phyloP scores from a whole-genome alignment of 225 moss, liverwort and hornwort species.

The Sphagnum tenellum region DNA sequence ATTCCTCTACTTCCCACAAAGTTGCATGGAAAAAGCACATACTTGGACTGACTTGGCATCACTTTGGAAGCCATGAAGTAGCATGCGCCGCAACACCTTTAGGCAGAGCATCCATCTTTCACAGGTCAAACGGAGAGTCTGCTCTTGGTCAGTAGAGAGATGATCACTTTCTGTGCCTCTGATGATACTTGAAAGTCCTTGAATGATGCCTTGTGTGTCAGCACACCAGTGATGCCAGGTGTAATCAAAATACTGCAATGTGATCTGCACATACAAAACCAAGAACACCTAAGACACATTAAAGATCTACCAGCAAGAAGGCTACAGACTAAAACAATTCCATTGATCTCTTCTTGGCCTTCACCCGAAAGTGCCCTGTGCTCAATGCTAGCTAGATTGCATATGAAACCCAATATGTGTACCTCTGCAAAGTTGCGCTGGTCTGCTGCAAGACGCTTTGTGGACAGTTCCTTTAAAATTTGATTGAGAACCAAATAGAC shows the following conservation, averaged over 20 bases:
- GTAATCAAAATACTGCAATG: constrained; percentile 85
- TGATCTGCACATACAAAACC: constrained; percentile 54
- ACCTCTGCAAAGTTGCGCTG: constrained; percentile 95
- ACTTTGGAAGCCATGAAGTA: constrained; percentile 91
- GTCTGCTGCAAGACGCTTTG: constrained; percentile 91
- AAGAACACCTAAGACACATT: neutral
- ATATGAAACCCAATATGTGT: constrained; percentile 1
- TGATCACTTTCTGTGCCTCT: constrained; percentile 65
- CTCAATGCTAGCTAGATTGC: neutral
- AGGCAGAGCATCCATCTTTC: constrained; percentile 98
- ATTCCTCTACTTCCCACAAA: no score
- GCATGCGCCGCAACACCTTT: constrained; percentile 89
- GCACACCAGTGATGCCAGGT: constrained; percentile 98
- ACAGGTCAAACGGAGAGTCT: constrained; percentile 80
- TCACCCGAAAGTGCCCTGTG: no score
- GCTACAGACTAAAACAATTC: no score
- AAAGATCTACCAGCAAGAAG: no score
- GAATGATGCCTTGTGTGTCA: constrained; percentile 87
- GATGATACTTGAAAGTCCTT: constrained; percentile 66
- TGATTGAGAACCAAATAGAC: constrained; percentile 97
- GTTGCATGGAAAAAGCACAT: neutral
- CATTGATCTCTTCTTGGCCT: no score
- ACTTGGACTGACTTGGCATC: constrained; percentile 96
- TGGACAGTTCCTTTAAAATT: constrained; percentile 94
- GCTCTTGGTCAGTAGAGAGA: constrained; percentile 77